Percentiles rank a stretch among this genome's conserved stretches.
Conservation (phyloP, 164 flowering plant species). For the Annona squamosa region DNA sequence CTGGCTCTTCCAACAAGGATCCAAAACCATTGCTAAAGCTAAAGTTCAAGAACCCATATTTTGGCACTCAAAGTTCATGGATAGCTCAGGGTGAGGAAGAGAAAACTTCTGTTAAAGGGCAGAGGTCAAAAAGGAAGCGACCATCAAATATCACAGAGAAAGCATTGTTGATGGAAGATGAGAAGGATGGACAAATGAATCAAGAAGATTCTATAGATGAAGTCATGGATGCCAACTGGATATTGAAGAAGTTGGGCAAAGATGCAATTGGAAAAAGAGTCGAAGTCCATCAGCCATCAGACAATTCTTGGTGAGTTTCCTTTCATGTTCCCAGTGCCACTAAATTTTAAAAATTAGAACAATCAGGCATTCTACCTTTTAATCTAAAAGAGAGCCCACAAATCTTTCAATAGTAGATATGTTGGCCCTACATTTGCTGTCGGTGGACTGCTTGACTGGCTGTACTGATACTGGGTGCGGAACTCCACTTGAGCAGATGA, state of each 20-base stretch:
- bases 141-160: slow-evolving; percentile 51
- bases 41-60: slow-evolving; percentile 63
- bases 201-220: slow-evolving; percentile 46
- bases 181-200: slow-evolving; percentile 23
- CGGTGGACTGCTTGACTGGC: no score
- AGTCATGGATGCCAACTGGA: slow-evolving; percentile 87
- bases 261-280: slow-evolving; percentile 95
- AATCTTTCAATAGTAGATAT: not conserved
- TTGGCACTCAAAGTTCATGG: slow-evolving; percentile 46
- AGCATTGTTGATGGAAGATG: slow-evolving; percentile 35
- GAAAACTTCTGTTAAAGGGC: slow-evolving; percentile 69
- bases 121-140: slow-evolving; percentile 91
- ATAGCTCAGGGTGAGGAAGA: slow-evolving; percentile 55
- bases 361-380: not conserved
- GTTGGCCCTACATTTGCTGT: not conserved
- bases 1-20: slow-evolving; percentile 43
- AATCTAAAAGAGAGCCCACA: not conserved
- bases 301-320: slow-evolving; percentile 72
- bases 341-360: not conserved
- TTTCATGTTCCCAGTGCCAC: not conserved
- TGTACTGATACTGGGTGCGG: no score
- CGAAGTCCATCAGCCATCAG: slow-evolving; percentile 80
- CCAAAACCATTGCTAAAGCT: slow-evolving; percentile 67
- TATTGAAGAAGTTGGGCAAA: slow-evolving; percentile 85
- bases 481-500: no score